Evolutionary conservation across 768 basidiomycete species (phyloP).

Genomic region (Candolleomyces aberdarensis): DNA sequence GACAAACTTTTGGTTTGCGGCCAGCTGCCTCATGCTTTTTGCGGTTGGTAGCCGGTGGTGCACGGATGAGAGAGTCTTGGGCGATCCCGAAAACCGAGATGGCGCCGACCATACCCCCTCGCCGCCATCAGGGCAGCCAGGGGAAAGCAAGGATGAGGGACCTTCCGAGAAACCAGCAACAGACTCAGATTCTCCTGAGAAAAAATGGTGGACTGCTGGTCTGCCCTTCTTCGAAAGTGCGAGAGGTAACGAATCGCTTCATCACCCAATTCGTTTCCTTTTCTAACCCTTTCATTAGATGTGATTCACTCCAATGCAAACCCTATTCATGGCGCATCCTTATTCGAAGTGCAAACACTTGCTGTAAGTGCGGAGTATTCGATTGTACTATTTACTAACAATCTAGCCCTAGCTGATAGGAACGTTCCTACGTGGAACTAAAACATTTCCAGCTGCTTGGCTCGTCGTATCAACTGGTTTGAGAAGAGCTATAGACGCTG

Average conservation of each 20-base stretch:
- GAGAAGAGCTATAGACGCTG: slow-evolving; percentile 71
- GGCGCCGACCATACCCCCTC: neutral
- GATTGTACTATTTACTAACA: neutral
- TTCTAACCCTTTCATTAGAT: neutral
- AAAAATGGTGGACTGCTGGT: neutral
- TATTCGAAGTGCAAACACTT: neutral
- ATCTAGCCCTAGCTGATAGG: slow-evolving; percentile 40
- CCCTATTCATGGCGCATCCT: slow-evolving; percentile 10
- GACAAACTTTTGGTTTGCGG: slow-evolving; percentile 56
- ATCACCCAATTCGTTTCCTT: neutral
- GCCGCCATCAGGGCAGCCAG: slow-evolving; percentile 17
- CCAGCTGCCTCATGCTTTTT: slow-evolving; percentile 60
- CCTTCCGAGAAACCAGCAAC: neutral
- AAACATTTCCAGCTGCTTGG: slow-evolving; percentile 53
- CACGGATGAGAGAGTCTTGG: slow-evolving; percentile 55
- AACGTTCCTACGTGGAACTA: slow-evolving; percentile 52
- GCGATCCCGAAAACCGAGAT: neutral
- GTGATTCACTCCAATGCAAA: neutral
- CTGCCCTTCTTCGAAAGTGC: neutral
- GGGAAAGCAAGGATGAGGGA: slow-evolving; percentile 32
- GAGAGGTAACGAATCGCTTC: neutral
- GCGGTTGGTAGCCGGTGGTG: slow-evolving; percentile 69
- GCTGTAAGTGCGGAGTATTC: neutral
- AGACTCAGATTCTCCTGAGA: neutral
- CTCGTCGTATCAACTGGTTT: slow-evolving; percentile 48